Percentiles rank a stretch among this genome's conserved stretches.
These are phyloP conservation scores for Xylariaceae sp. DNA, from an alignment of 2,329 filamentous ascomycete species.

Conservation along the genomic window DNA sequence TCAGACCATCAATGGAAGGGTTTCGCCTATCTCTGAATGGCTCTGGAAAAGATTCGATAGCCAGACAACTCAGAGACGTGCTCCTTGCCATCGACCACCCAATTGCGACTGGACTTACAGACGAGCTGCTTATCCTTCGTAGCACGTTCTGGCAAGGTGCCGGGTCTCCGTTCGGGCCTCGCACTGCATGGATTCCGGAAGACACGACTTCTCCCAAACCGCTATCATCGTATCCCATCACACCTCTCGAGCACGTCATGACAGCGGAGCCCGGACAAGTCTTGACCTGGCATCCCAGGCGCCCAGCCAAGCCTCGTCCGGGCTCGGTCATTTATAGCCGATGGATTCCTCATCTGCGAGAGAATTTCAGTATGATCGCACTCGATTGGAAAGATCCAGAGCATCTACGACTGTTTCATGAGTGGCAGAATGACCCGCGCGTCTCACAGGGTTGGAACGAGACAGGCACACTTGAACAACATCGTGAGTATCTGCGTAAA, in stretches of 20 bases:
- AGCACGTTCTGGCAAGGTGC: constrained; percentile 68
- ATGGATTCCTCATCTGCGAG: constrained; percentile 70
- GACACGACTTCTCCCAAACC: constrained; percentile 35
- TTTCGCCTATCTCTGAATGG: constrained; percentile 46
- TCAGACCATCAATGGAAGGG: constrained; percentile 45
- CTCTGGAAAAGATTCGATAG: constrained; percentile 28
- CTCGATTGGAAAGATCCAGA: constrained; percentile 61
- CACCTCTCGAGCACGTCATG: constrained; percentile 46
- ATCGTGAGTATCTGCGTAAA: constrained; percentile 65
- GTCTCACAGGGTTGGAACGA: constrained; percentile 79
- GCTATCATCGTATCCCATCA: constrained; percentile 45
- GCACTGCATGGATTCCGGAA: constrained; percentile 57
- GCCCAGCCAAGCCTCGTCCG: constrained; percentile 66
- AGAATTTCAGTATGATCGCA: constrained; percentile 74
- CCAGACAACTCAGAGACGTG: constrained; percentile 41
- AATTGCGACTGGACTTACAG: constrained; percentile 25
- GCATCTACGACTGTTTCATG: constrained; percentile 69
- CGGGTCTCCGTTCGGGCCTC: constrained; percentile 62
- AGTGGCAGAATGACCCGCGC: constrained; percentile 80
- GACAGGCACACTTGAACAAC: constrained; percentile 70
- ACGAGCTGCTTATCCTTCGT: constrained; percentile 42
- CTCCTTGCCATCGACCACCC: constrained; percentile 49
- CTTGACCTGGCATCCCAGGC: constrained; percentile 61
- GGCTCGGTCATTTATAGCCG: constrained; percentile 72
- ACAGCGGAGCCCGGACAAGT: constrained; percentile 32